Conservation (phyloP, 179 eudicot genomes). For the Silene noctiflora region DNA sequence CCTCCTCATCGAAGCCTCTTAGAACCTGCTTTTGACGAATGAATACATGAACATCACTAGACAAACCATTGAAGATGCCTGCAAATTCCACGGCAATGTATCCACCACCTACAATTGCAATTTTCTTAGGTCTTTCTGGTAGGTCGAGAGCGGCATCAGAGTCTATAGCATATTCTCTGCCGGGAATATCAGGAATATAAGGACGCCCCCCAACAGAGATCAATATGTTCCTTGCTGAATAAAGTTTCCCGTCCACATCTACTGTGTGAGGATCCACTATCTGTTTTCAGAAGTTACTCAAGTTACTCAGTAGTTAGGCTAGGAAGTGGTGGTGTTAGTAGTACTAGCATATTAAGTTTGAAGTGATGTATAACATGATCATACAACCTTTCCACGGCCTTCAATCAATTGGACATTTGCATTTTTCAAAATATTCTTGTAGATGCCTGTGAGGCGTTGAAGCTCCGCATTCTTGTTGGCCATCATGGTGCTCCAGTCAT, state of each 20-base stretch:
- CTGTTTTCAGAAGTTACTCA: conserved; percentile 32
- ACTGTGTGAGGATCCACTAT: conserved; percentile 93
- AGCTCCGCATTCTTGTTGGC: conserved; percentile 98
- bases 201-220: conserved; percentile 97
- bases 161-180: conserved; percentile 77
- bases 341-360: neutral
- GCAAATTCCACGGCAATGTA: conserved; percentile 97
- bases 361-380: conserved; percentile 4
- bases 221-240: conserved; percentile 76
- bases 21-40: conserved; percentile 84
- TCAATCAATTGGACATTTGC: conserved; percentile 74
- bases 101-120: conserved; percentile 95
- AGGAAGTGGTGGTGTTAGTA: neutral
- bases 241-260: conserved; percentile 82
- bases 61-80: conserved; percentile 92
- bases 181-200: conserved; percentile 85
- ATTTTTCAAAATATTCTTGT: conserved; percentile 73
- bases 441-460: conserved; percentile 87
- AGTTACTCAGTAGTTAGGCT: conserved; percentile 12
- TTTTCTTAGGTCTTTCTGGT: conserved; percentile 77
- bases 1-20: conserved; percentile 99
- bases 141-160: conserved; percentile 96
- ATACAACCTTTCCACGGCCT: conserved; percentile 96
- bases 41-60: conserved; percentile 84
- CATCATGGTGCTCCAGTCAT: conserved; percentile 92